phyloP scores from a whole-genome alignment of 2,329 filamentous ascomycete species.

The Cytospora chrysosperma region DNA sequence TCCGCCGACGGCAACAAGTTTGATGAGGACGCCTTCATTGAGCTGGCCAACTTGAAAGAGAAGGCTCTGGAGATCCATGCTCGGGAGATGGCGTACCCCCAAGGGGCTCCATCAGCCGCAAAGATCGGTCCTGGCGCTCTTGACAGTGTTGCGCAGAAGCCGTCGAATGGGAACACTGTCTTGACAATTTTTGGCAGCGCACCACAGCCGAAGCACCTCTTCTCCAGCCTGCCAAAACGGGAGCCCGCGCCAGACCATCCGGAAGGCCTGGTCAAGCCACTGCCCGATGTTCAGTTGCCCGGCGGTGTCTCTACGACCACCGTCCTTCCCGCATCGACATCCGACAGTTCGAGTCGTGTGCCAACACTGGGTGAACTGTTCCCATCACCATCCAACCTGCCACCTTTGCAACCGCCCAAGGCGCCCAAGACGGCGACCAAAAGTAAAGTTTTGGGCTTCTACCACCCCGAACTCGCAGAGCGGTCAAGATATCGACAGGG shows the following conservation, averaged over 20 bases:
- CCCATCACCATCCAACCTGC: slow-evolving; percentile 63
- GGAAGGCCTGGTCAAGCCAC: slow-evolving; percentile 37
- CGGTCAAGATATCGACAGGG: slow-evolving; percentile 53
- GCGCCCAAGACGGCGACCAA: slow-evolving; percentile 69
- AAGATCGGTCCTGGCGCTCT: slow-evolving; percentile 31
- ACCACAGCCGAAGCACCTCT: slow-evolving; percentile 73
- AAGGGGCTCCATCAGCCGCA: slow-evolving; percentile 37
- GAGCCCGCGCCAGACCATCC: slow-evolving; percentile 31
- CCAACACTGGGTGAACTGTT: slow-evolving; percentile 74
- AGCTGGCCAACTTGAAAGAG: slow-evolving; percentile 58
- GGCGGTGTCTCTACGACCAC: slow-evolving; percentile 71
- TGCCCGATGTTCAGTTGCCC: slow-evolving; percentile 68
- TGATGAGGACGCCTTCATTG: slow-evolving; percentile 40
- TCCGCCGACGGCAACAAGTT: slow-evolving; percentile 29
- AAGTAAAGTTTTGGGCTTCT: slow-evolving; percentile 42
- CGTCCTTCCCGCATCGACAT: slow-evolving; percentile 50
- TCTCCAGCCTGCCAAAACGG: slow-evolving; percentile 74
- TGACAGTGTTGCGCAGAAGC: slow-evolving; percentile 40
- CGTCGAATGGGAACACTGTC: slow-evolving; percentile 54
- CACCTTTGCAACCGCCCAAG: slow-evolving; percentile 69
- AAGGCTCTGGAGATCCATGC: slow-evolving; percentile 62
- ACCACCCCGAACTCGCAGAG: slow-evolving; percentile 43
- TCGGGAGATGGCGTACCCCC: slow-evolving; percentile 57
- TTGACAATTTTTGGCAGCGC: slow-evolving; percentile 77
- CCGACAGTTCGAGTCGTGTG: slow-evolving; percentile 50